These are phyloP conservation scores for Myxozyma geophila DNA, from an alignment of 805 yeast genomes.

Conservation along the genomic window DNA sequence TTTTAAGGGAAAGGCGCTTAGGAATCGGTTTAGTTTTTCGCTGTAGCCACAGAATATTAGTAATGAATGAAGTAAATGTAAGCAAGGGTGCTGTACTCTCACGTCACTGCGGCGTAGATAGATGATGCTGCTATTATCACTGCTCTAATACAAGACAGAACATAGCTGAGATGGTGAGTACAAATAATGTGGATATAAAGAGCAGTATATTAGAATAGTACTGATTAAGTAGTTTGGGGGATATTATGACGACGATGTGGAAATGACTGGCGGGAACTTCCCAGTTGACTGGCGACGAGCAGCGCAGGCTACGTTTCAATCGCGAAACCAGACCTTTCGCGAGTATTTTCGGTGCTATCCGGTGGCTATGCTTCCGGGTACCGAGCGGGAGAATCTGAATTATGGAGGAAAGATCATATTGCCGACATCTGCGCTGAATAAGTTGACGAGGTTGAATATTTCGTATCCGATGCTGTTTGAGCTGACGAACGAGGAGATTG, in stretches of 20 bases:
- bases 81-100: too few species aligned
- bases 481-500: constrained; percentile 67
- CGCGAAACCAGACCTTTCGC: constrained; percentile 57
- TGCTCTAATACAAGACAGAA: constrained; percentile 53
- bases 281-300: constrained; percentile 16
- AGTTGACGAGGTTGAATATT: constrained; percentile 85
- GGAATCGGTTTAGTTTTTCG: constrained; percentile 14
- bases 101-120: too few species aligned
- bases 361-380: constrained; percentile 83
- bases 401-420: constrained; percentile 94
- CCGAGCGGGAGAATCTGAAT: constrained; percentile 68
- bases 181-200: constrained; percentile 5
- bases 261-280: constrained; percentile 21
- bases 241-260: constrained; percentile 32
- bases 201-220: constrained; percentile 49
- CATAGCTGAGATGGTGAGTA: too few species aligned
- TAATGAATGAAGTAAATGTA: too few species aligned
- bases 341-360: constrained; percentile 94
- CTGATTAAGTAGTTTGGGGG: constrained; percentile 25
- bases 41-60: too few species aligned
- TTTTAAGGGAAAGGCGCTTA: constrained; percentile 13
- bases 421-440: constrained; percentile 90
- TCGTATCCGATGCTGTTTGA: constrained; percentile 96
- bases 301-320: constrained; percentile 15
- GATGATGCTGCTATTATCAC: too few species aligned